Evolutionary conservation across 129 eudicot genomes (phyloP).

Genomic region (Tagetes erecta): DNA sequence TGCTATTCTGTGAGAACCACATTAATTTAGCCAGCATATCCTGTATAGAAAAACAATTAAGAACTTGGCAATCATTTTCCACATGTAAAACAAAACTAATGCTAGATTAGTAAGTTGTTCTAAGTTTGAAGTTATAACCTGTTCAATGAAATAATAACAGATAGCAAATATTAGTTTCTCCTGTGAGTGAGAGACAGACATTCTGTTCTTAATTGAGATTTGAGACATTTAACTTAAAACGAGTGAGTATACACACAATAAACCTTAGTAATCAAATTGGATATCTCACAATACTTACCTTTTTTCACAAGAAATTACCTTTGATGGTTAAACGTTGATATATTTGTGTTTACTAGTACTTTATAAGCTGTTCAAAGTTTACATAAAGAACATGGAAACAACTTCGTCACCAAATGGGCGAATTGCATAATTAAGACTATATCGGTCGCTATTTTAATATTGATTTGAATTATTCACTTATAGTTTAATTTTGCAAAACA

Average conservation of each 20-base stretch:
- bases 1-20: slow-evolving; percentile 50
- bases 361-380: background rate
- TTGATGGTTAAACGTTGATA: background rate
- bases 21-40: slow-evolving; percentile 47
- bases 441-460: background rate
- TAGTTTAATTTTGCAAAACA: slow-evolving; percentile 1
- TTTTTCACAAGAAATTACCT: background rate
- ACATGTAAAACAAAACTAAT: background rate
- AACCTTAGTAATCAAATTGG: background rate
- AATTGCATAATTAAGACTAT: background rate
- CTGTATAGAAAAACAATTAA: slow-evolving; percentile 31
- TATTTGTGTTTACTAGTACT: background rate
- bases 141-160: background rate
- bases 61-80: background rate
- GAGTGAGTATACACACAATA: background rate
- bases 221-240: background rate
- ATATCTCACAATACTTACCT: background rate
- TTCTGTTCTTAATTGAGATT: background rate
- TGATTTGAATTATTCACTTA: background rate
- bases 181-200: background rate
- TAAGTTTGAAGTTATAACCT: background rate
- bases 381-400: slow-evolving; percentile 10
- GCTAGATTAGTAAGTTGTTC: slow-evolving; percentile 1
- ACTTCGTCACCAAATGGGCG: background rate
- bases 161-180: background rate